These are phyloP conservation scores for Pythium aristosporum DNA, from an alignment of 352 stramenopile genomes.

Conservation along the genomic window DNA sequence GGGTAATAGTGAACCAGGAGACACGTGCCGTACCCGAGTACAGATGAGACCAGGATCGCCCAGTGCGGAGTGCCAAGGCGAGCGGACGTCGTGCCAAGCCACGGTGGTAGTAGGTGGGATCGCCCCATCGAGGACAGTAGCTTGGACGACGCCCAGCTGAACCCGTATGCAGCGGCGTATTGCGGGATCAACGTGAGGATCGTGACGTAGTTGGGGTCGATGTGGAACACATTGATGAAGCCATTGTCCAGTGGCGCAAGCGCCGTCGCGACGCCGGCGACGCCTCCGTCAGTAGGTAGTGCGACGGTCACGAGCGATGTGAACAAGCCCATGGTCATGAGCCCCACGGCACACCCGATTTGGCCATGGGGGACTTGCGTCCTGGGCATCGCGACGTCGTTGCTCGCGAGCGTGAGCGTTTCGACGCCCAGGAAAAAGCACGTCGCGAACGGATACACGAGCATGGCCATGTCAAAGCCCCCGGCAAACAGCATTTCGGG, in stretches of 20 bases:
- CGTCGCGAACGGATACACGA: conserved; percentile 20
- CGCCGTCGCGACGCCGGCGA: neutral
- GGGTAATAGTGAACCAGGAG: conserved; percentile 18
- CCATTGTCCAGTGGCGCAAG: conserved; percentile 13
- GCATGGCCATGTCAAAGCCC: conserved; percentile 6
- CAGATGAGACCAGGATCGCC: conserved; percentile 10
- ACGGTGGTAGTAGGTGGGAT: conserved; percentile 13
- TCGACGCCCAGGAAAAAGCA: conserved; percentile 28
- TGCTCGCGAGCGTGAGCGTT: conserved; percentile 16
- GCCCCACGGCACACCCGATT: neutral
- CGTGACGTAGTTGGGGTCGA: conserved; percentile 4
- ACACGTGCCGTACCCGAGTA: conserved; percentile 20
- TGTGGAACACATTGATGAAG: conserved; percentile 17
- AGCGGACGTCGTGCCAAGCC: conserved; percentile 11
- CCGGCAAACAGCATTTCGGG: neutral
- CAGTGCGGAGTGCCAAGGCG: conserved; percentile 16
- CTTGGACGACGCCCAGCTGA: conserved; percentile 10
- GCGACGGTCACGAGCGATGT: conserved; percentile 8
- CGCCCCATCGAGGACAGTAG: conserved; percentile 7
- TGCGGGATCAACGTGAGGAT: conserved; percentile 20
- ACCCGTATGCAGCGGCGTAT: conserved; percentile 12
- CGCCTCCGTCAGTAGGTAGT: neutral
- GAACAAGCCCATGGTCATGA: conserved; percentile 14
- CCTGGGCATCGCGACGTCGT: conserved; percentile 13
- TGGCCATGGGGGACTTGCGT: conserved; percentile 13